phyloP scores from a whole-genome alignment of 2,329 filamentous ascomycete genomes.

The Didymella sp. region DNA sequence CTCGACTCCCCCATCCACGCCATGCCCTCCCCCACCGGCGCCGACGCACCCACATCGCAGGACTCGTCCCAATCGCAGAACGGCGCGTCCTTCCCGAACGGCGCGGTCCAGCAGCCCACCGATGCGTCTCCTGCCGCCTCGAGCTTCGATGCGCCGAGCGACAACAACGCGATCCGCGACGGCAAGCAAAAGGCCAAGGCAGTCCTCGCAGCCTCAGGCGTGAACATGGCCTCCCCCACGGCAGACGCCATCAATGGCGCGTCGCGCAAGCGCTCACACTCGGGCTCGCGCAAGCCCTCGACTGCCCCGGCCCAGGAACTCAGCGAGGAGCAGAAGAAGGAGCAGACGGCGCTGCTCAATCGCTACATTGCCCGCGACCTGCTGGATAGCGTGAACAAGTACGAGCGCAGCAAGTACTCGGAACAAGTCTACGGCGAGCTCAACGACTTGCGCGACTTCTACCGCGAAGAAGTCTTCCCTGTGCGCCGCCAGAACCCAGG shows the following conservation, averaged over 20 bases:
- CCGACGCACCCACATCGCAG: constrained; percentile 33
- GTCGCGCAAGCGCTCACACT: constrained; percentile 66
- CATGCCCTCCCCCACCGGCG: constrained; percentile 48
- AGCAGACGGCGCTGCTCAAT: constrained; percentile 60
- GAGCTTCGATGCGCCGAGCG: constrained; percentile 36
- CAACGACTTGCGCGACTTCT: constrained; percentile 38
- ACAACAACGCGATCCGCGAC: constrained; percentile 60
- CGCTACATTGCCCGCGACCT: constrained; percentile 71
- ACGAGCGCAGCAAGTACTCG: constrained; percentile 56
- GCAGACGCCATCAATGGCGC: constrained; percentile 57
- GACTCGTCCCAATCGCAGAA: constrained; percentile 34
- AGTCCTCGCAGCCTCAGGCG: constrained; percentile 62
- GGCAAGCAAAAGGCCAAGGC: constrained; percentile 68
- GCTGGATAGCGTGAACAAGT: constrained; percentile 62
- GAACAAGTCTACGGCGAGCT: constrained; percentile 70
- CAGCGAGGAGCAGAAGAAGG: constrained; percentile 48
- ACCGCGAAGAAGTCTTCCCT: constrained; percentile 61
- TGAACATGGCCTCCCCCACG: constrained; percentile 43
- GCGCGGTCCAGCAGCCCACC: constrained; percentile 46
- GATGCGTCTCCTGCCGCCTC: constrained; percentile 36
- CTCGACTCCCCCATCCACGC: constrained; percentile 23
- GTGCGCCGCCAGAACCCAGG: constrained; percentile 64
- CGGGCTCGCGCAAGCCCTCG: constrained; percentile 61
- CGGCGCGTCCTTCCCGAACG: constrained; percentile 43
- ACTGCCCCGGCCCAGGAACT: constrained; percentile 47